Base-by-base conservation (phyloP, 495 filamentous ascomycete genomes). In the Letharia lupina region DNA sequence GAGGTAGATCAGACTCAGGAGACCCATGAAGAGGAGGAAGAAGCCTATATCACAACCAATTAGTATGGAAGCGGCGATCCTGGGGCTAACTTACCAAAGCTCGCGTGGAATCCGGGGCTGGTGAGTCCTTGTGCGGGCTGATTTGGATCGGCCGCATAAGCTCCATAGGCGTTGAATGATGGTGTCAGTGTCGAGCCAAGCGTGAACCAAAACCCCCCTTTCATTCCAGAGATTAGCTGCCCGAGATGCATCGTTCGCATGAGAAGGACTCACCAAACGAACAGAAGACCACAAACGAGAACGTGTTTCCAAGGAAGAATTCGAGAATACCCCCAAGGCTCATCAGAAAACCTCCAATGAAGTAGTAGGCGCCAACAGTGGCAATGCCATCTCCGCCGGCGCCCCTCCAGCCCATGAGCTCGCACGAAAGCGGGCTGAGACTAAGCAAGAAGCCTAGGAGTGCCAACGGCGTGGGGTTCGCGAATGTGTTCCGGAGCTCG, bases 261-360 rank as follows among this genome's bases (percentile, higher is more conserved):
- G 12, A 47, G 44, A 56, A 56, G 33, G 5, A 37, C 31, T 37
- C 13, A 60, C 70, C 78, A 70, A 81, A 87, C n/a, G 75, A 74
- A 41, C 70, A 74, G 71, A 86, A 87, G 61, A 88, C 86, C 23
- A 87, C 81, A 57, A 81, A 82, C 8, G 82, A 80, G 28, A 91
- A 91, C 0, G 88, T 91, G 73, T 91, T 90, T 39, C 87, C 87
- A 10, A 90, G 78, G 69, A 90, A 77, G 76, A 85, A 89, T 69
- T 91, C 88, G 18, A 89, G 82, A 41, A 91, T 65, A 15, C 79
- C 83, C 7, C 84, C 85, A 0, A 90, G 65, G 33, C 86, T 75
- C 78, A 89, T 86, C 4, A 89, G 78, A 13, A 90, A 70, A 8
- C 68, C 68, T 3, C 68, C 68, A n/a, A 71, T 65, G 67, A 73